These are phyloP conservation scores for Massariosphaeria phaeospora DNA, from an alignment of 495 filamentous ascomycete species.

Conservation along the genomic window DNA sequence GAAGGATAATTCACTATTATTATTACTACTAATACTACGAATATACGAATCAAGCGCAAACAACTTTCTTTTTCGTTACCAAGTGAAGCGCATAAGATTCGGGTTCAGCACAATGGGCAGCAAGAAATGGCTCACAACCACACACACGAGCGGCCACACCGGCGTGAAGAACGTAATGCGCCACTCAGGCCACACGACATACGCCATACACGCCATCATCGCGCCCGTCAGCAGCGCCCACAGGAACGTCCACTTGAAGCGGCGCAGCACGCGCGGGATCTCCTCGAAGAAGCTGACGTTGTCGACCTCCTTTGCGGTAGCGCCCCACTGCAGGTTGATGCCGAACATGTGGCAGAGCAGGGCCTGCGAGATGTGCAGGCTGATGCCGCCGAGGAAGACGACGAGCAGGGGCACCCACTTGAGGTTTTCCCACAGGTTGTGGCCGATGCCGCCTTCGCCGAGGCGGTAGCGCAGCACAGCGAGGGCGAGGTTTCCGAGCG, in stretches of 20 bases:
- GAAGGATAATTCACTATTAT: too few species aligned
- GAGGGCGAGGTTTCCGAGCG: slow-evolving; percentile 46
- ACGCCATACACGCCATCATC: slow-evolving; percentile 47
- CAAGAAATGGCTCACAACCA: slow-evolving; percentile 54
- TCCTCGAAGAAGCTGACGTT: slow-evolving; percentile 58
- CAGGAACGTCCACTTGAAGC: slow-evolving; percentile 58
- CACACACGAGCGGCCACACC: slow-evolving; percentile 53
- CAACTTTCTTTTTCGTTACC: slow-evolving; percentile 39
- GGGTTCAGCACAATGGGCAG: slow-evolving; percentile 60
- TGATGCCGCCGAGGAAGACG: slow-evolving; percentile 48
- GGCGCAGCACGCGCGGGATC: slow-evolving; percentile 50
- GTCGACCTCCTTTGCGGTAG: slow-evolving; percentile 56
- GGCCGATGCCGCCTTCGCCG: slow-evolving; percentile 38
- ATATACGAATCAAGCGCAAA: too few species aligned
- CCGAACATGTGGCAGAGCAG: slow-evolving; percentile 46
- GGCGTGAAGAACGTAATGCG: slow-evolving; percentile 53
- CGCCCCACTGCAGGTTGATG: slow-evolving; percentile 49
- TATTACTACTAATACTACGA: too few species aligned
- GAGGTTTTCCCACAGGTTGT: slow-evolving; percentile 43
- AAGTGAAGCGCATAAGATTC: slow-evolving; percentile 63
- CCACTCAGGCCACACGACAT: slow-evolving; percentile 50
- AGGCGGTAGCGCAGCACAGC: slow-evolving; percentile 47
- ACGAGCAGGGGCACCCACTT: slow-evolving; percentile 47
- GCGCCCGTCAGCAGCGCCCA: slow-evolving; percentile 47
- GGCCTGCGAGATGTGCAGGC: slow-evolving; percentile 46